Evolutionary conservation across 1,284 basidiomycete genomes (phyloP).

Genomic region (Trametes versicolor): DNA sequence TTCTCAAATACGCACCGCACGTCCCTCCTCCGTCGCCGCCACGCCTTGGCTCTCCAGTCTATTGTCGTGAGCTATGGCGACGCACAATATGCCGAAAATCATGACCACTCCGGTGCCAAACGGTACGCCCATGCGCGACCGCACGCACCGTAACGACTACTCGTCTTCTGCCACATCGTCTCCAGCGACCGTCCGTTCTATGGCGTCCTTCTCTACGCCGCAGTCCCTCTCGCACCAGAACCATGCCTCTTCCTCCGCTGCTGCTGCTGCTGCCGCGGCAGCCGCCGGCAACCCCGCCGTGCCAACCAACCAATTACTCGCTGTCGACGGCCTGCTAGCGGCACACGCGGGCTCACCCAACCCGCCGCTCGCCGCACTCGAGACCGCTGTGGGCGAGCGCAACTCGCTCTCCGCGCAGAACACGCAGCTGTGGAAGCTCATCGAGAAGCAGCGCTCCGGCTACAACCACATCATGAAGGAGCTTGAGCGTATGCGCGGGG

Average conservation of each 20-base stretch:
- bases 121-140: conserved; percentile 36
- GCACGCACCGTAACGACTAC: conserved; percentile 32
- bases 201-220: conserved; percentile 36
- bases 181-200: conserved; percentile 37
- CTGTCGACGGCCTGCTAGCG: conserved; percentile 65
- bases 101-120: conserved; percentile 30
- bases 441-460: conserved; percentile 85
- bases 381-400: conserved; percentile 78
- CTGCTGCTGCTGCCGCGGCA: conserved; percentile 33
- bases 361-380: conserved; percentile 74
- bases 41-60: conserved; percentile 5
- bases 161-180: conserved; percentile 33
- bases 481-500: conserved; percentile 80
- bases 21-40: conserved; percentile 4
- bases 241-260: conserved; percentile 38
- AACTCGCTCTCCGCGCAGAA: conserved; percentile 85
- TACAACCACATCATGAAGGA: conserved; percentile 82
- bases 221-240: conserved; percentile 36
- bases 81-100: conserved; percentile 31
- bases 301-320: conserved; percentile 48
- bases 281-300: conserved; percentile 34
- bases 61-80: conserved; percentile 29
- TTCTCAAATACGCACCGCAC: conserved; percentile 13
- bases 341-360: conserved; percentile 60
- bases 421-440: conserved; percentile 89